These are phyloP conservation scores for Chiua virens DNA, from an alignment of 768 basidiomycete species.

Conservation along the genomic window DNA sequence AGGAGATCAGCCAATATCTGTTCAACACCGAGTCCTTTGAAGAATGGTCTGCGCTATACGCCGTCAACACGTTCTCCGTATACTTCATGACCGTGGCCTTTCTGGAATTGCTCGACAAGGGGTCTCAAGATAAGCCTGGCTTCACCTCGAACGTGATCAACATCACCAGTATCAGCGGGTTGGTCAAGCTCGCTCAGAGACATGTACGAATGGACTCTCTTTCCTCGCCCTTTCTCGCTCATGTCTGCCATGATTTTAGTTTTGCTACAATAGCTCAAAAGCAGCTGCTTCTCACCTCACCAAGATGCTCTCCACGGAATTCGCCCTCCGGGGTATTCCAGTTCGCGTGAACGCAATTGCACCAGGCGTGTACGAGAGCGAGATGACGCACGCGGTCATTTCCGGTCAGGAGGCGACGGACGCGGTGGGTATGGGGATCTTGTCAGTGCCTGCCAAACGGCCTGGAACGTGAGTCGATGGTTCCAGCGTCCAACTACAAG, in stretches of 20 bases:
- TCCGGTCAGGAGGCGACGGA: slow-evolving; percentile 46
- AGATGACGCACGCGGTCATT: slow-evolving; percentile 65
- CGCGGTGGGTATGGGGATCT: slow-evolving; percentile 56
- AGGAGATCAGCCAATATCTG: slow-evolving; percentile 63
- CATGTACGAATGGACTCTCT: slow-evolving; percentile 52
- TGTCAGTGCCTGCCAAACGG: slow-evolving; percentile 59
- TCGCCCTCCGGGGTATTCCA: slow-evolving; percentile 64
- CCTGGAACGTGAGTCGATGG: slow-evolving; percentile 61
- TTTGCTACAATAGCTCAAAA: slow-evolving; percentile 80
- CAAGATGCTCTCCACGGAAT: slow-evolving; percentile 72
- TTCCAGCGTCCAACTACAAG: not conserved
- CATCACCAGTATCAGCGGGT: slow-evolving; percentile 74
- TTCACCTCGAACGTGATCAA: slow-evolving; percentile 72
- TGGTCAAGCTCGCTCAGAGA: slow-evolving; percentile 68
- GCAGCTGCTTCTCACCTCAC: slow-evolving; percentile 78
- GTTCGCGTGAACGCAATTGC: slow-evolving; percentile 76
- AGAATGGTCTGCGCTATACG: slow-evolving; percentile 60
- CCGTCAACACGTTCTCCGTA: slow-evolving; percentile 71
- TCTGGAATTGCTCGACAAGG: slow-evolving; percentile 71
- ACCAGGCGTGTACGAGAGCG: slow-evolving; percentile 74
- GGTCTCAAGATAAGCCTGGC: slow-evolving; percentile 55
- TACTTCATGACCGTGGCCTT: slow-evolving; percentile 80
- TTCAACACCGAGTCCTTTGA: slow-evolving; percentile 68
- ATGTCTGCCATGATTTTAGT: slow-evolving; percentile 41
- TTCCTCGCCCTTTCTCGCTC: not conserved